Percentiles rank a stretch among this genome's conserved stretches.
phyloP scores from a whole-genome alignment of 768 basidiomycete species.

The Leucogyrophana mollusca region DNA sequence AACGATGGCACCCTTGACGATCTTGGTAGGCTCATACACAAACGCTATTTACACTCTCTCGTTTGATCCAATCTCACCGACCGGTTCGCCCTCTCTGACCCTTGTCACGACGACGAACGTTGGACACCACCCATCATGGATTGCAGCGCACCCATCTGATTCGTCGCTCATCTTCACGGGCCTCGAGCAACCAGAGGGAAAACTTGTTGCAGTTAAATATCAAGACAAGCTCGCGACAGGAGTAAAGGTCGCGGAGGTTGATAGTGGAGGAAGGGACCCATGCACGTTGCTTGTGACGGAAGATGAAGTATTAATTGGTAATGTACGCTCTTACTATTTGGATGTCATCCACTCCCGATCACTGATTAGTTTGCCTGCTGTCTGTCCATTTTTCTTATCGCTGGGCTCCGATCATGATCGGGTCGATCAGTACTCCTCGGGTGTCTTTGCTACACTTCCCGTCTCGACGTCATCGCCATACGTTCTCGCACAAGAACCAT shows the following conservation, averaged over 20 bases:
- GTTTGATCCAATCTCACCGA: constrained; percentile 61
- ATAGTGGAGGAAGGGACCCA: constrained; percentile 60
- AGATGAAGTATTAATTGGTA: constrained; percentile 62
- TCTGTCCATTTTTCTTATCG: constrained; percentile 4
- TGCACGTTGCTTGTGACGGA: constrained; percentile 62
- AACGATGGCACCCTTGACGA: constrained; percentile 27
- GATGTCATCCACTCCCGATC: background rate
- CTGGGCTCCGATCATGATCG: background rate
- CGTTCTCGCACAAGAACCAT: constrained; percentile 33
- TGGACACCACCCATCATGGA: constrained; percentile 75
- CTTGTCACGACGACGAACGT: constrained; percentile 44
- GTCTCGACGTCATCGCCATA: constrained; percentile 49
- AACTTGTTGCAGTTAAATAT: constrained; percentile 57
- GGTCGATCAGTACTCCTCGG: constrained; percentile 61
- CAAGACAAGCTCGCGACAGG: constrained; percentile 51
- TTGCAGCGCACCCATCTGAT: constrained; percentile 58
- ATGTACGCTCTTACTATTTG: constrained; percentile 49
- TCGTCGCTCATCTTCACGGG: constrained; percentile 61
- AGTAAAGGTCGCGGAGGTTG: constrained; percentile 37
- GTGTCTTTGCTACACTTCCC: constrained; percentile 55
- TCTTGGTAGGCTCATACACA: constrained; percentile 67
- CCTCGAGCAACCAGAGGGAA: constrained; percentile 67
- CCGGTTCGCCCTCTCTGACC: constrained; percentile 52
- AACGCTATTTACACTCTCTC: constrained; percentile 58
- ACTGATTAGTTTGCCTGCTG: background rate